A percentile compares a stretch with the other conserved stretches of the same genome.
Conservation (phyloP, 2,329 filamentous ascomycete species). For the Pleomassaria siparia region DNA sequence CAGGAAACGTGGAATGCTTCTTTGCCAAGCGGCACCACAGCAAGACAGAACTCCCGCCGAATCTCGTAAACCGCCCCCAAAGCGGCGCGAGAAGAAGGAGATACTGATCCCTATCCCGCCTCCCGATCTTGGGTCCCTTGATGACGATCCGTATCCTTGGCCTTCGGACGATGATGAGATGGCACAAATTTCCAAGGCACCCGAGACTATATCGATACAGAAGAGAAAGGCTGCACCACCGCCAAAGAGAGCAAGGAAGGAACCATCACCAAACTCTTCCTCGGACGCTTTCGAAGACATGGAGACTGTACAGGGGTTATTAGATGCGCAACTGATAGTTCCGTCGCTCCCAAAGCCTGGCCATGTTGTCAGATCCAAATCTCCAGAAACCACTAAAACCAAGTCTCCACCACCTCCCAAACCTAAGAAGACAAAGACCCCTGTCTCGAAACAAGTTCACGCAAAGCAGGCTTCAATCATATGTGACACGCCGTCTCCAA, state of each 20-base stretch:
- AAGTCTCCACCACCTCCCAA: conserved; percentile 2
- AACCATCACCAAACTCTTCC: conserved; percentile 9
- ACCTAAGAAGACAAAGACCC: conserved; percentile 3
- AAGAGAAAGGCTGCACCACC: conserved; percentile 11
- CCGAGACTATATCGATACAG: background rate
- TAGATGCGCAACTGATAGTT: conserved; percentile 32
- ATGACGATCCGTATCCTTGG: conserved; percentile 1
- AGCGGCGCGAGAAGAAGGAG: conserved; percentile 9
- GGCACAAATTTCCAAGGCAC: background rate
- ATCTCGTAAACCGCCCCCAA: conserved; percentile 2
- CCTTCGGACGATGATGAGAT: conserved; percentile 5
- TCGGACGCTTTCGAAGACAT: conserved; percentile 25
- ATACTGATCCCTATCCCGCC: background rate
- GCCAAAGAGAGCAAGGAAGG: conserved; percentile 1
- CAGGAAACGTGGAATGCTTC: conserved; percentile 45
- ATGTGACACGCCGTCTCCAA: background rate
- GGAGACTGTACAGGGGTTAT: conserved; percentile 26
- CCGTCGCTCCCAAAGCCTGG: conserved; percentile 12
- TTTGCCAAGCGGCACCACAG: conserved; percentile 44
- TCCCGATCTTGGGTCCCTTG: background rate
- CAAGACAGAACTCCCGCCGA: conserved; percentile 7
- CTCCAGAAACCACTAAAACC: conserved; percentile 5
- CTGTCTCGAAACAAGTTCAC: conserved; percentile 1
- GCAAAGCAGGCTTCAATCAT: background rate
- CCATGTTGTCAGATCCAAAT: conserved; percentile 7